Evolutionary conservation across 23 red algal species (phyloP).

Genomic region (Chondrus crispus): DNA sequence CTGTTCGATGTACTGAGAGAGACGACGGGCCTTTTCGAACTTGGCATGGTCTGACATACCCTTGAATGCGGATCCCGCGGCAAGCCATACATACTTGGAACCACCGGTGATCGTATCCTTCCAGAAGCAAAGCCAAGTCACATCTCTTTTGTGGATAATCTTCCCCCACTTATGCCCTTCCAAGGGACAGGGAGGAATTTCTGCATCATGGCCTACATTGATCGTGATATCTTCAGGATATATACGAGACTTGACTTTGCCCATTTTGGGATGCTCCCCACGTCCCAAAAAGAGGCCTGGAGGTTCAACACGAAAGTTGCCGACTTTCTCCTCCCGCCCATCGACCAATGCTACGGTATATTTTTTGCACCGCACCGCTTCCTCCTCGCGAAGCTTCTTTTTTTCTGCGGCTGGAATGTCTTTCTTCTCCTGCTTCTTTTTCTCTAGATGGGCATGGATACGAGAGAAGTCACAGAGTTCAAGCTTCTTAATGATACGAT

Average conservation of each 20-base stretch:
- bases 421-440: conserved; percentile 66
- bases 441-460: conserved; percentile 82
- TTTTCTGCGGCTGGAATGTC: conserved; percentile 54
- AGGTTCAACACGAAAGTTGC: conserved; percentile 93
- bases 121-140: conserved; percentile 97
- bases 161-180: conserved; percentile 89
- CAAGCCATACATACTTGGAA: conserved; percentile 92
- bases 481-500: conserved; percentile 55
- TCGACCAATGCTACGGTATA: conserved; percentile 93
- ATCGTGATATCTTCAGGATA: conserved; percentile 97
- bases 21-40: conserved; percentile 92
- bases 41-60: conserved; percentile 90
- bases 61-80: conserved; percentile 87
- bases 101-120: conserved; percentile 85
- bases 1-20: conserved; percentile 64
- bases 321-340: conserved; percentile 95
- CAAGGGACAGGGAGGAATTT: conserved; percentile 87
- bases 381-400: conserved; percentile 76
- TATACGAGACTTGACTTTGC: conserved; percentile 94
- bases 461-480: conserved; percentile 78
- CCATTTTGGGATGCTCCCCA: conserved; percentile 95
- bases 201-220: conserved; percentile 81
- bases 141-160: conserved; percentile 87
- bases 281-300: conserved; percentile 96
- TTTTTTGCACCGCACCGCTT: conserved; percentile 48